Base-by-base conservation (phyloP, 129 eudicot genomes). In the Pulicaria dysenterica region DNA sequence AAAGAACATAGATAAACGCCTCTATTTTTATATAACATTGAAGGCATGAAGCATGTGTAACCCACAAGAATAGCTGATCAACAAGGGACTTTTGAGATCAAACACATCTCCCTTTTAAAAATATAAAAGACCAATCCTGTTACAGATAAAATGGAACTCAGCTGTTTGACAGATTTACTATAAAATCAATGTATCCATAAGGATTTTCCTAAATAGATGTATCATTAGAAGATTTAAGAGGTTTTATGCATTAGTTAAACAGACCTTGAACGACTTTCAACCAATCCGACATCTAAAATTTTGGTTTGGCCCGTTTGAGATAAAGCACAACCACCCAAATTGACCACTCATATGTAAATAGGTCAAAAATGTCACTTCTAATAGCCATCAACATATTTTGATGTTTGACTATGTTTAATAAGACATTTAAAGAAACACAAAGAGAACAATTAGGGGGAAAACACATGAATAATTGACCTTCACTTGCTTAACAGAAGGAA, bases 401-500 rank as follows among this genome's bases (percentile, higher is more conserved):
- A n/a, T n/a, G n/a, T n/a, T n/a, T n/a, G n/a, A n/a, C n/a, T n/a
- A n/a, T n/a, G n/a, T n/a, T n/a, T n/a, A n/a, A n/a, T n/a, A n/a
- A n/a, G n/a, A n/a, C n/a, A 57, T 57, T 24, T 56, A 17, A 56
- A 24, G 40, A 11, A 17, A 17, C 10, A 57, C 24, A 45, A 17
- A 68, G 15, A 55, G 31, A 46, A 55, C 41, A 12, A 70, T 55
- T 39, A 55, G 17, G 36, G 31, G 31, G 31, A 24, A 24, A 24
- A 2, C 31, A 24, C 8, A 60, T 24, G 34, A 41, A 50, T 8
- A 51, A 80, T 89, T 43, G 72, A 93, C 98, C 98, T 88, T 94
- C 39, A 94, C 91, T 90, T 94, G 97, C 83, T 94, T 94, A 47
- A 94, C 96, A 57, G 85, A 85, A 62, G 98, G 98, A 63, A 94